A percentile compares a stretch with the other conserved stretches of the same genome.
Evolutionary conservation across 2,329 filamentous ascomycete genomes (phyloP).

Genomic region (Ophiostoma sp.): DNA sequence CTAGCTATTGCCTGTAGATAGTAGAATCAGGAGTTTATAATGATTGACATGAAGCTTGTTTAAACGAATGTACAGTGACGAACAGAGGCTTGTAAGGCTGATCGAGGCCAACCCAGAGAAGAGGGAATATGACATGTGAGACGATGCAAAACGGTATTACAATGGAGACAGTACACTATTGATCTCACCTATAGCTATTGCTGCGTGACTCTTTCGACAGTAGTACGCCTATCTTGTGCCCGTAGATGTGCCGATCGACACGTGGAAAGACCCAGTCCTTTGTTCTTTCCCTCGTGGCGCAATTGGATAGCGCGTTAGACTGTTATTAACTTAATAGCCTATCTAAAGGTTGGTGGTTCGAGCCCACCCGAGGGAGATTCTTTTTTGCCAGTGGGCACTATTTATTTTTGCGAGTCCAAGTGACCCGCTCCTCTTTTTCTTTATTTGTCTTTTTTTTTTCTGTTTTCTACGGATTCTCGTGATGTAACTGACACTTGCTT

Average conservation of each 20-base stretch:
- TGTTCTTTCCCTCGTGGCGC: conserved; percentile 13
- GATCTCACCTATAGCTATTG: not conserved
- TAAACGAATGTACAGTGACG: not conserved
- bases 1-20: no score
- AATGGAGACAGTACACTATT: not conserved
- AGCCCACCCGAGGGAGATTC: conserved; percentile 15
- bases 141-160: not conserved
- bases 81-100: not conserved
- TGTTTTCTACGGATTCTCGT: not conserved
- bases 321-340: conserved; percentile 13
- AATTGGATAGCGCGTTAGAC: conserved; percentile 17
- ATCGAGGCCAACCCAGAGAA: not conserved
- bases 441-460: no score
- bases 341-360: conserved; percentile 17
- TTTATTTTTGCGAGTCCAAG: not conserved
- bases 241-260: not conserved
- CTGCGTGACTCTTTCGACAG: not conserved
- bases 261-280: conserved; percentile 6
- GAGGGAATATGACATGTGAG: not conserved
- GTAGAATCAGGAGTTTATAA: not conserved
- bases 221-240: not conserved
- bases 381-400: not conserved
- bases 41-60: not conserved
- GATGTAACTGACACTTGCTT: not conserved
- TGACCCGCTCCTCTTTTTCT: no score